Evolutionary conservation across 2,329 filamentous ascomycete species (phyloP).

Genomic region (Colletotrichum sublineola): DNA sequence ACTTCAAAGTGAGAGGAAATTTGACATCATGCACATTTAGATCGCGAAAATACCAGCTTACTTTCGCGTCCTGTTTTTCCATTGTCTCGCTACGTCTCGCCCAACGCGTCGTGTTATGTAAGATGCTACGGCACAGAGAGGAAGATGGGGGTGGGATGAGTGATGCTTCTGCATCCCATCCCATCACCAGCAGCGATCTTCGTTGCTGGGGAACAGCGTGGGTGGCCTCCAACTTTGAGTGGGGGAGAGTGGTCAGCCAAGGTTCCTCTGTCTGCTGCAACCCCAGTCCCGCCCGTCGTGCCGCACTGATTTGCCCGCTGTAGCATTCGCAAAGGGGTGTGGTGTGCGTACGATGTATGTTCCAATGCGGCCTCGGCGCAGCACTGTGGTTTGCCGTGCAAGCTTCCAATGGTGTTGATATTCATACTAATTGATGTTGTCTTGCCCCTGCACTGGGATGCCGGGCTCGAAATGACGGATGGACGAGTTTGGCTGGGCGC

Average conservation of each 20-base stretch:
- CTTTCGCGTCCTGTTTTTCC: not conserved
- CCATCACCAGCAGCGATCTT: slow-evolving; percentile 35
- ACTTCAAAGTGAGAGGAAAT: slow-evolving; percentile 15
- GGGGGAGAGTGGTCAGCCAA: slow-evolving; percentile 23
- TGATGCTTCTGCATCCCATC: too few species aligned
- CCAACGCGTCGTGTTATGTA: not conserved
- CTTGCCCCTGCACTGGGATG: not conserved
- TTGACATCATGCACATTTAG: slow-evolving; percentile 21
- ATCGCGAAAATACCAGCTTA: not conserved
- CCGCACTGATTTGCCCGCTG: slow-evolving; percentile 9
- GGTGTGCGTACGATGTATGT: slow-evolving; percentile 2
- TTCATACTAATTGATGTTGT: not conserved
- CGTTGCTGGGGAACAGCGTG: slow-evolving; percentile 42
- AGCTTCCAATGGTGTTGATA: not conserved
- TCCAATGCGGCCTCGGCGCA: not conserved
- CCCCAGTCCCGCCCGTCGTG: not conserved
- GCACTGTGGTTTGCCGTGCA: not conserved
- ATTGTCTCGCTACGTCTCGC: not conserved
- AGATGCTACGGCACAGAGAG: not conserved
- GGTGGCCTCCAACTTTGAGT: slow-evolving; percentile 25
- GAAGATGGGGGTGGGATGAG: too few species aligned
- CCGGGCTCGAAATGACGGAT: not conserved
- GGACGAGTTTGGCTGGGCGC: not conserved
- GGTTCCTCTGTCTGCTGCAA: slow-evolving; percentile 6
- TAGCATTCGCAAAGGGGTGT: not conserved